Conservation (phyloP, 2,329 filamentous ascomycete genomes). For the Coniella lustricola region DNA sequence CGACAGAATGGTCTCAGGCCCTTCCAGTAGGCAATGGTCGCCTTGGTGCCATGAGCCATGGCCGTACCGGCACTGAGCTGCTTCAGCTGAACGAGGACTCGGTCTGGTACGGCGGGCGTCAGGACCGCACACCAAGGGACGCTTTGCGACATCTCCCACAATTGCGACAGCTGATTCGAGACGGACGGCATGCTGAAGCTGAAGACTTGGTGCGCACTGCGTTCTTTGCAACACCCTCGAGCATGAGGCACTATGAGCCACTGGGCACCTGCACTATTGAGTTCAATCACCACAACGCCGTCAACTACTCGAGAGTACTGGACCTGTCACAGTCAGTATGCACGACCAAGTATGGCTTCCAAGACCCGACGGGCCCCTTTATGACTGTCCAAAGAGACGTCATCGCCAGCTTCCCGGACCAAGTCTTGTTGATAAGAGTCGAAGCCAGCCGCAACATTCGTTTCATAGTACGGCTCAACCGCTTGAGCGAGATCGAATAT, state of each 20-base stretch:
- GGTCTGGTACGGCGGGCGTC: slow-evolving; percentile 38
- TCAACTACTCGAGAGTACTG: slow-evolving; percentile 15
- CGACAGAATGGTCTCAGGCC: slow-evolving; percentile 28
- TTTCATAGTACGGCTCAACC: slow-evolving; percentile 26
- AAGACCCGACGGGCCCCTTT: not conserved
- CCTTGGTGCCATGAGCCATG: slow-evolving; percentile 36
- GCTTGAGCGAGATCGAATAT: slow-evolving; percentile 34
- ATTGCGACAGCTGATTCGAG: slow-evolving; percentile 33
- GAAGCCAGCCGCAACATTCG: slow-evolving; percentile 16
- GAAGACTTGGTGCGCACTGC: slow-evolving; percentile 32
- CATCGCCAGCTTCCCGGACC: slow-evolving; percentile 18
- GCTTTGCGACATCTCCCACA: slow-evolving; percentile 30
- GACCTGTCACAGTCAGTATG: slow-evolving; percentile 15
- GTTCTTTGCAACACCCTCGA: slow-evolving; percentile 38
- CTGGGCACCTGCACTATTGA: slow-evolving; percentile 31
- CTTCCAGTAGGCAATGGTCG: slow-evolving; percentile 44
- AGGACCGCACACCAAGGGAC: slow-evolving; percentile 34
- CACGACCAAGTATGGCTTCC: slow-evolving; percentile 10
- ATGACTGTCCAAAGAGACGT: slow-evolving; percentile 15
- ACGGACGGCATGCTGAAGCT: slow-evolving; percentile 31
- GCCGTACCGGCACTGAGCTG: slow-evolving; percentile 34
- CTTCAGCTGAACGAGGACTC: slow-evolving; percentile 42
- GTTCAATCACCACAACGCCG: slow-evolving; percentile 27
- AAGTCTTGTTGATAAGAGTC: slow-evolving; percentile 15
- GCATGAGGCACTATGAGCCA: slow-evolving; percentile 41